Base-by-base conservation (phyloP, 257 asterid genomes). In the Solanum pimpinellifolium region DNA sequence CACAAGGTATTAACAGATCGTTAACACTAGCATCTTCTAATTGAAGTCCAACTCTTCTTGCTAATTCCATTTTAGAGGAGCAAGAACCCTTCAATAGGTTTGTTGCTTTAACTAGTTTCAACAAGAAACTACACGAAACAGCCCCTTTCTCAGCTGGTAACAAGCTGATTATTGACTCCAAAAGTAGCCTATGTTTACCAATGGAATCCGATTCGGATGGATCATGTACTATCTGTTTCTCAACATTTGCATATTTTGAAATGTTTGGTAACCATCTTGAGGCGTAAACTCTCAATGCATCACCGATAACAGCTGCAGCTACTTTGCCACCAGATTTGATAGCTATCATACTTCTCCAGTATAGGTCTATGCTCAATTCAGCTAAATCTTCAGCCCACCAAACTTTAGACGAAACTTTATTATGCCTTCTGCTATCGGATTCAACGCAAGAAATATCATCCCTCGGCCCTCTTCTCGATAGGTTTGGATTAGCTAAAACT, bases 311-410 rank as follows among this genome's bases (percentile, higher is more conserved):
- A 84, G 65, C 88, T 1, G 96, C 75, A 6, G 96, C 93, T 0
- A 95, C 94, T 77, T 87, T 96, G 47, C 96, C 98, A 12, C 96
- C 90, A 4, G 98, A 95, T 90, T 94, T 95, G 21, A 96, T 86
- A 29, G 94, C 96, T 25, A 96, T 92, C 98, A 95, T 93, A 4
- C 95, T 90, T 90, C 99, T 92, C 98, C 98, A 96, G n/a, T 96
- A 96, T 29, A 95, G 93, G 87, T 95, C 99, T 35, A 95, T 92
- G 66, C 95, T 94, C 86, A 96, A 60, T 66, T 96, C 98, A 0
- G 99, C 97, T 52, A 96, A 68, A 65, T 96, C 99, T 41, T 95
- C 98, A 66, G 93, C 99, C 99, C 99, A 95, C 99, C 98, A 95
- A 4, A 95, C 95, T 75, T 91, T 92, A 6, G 87, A 70, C 4